Conservation (phyloP, 2,329 filamentous ascomycete genomes). For the Furcasterigmium furcatum region DNA sequence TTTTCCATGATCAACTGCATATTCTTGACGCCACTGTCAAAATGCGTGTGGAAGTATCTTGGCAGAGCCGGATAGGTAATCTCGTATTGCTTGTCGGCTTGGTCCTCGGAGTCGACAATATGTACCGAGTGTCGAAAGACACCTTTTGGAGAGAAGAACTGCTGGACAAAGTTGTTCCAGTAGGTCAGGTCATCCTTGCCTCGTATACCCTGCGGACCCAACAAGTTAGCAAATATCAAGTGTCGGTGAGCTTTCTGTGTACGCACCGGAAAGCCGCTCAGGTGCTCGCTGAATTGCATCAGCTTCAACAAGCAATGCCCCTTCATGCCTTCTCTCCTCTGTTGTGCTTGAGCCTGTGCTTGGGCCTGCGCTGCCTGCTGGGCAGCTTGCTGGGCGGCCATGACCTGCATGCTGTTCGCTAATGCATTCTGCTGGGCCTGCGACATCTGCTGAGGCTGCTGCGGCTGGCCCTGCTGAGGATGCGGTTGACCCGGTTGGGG, state of each 20-base stretch:
- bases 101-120: slow-evolving; percentile 50
- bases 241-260: neutral
- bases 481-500: slow-evolving; percentile 33
- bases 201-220: slow-evolving; percentile 43
- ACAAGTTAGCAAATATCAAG: neutral
- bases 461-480: slow-evolving; percentile 25
- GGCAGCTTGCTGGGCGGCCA: slow-evolving; percentile 5
- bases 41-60: slow-evolving; percentile 87
- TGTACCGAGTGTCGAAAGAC: slow-evolving; percentile 73
- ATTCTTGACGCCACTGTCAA: slow-evolving; percentile 78
- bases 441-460: slow-evolving; percentile 19
- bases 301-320: slow-evolving; percentile 57
- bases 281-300: slow-evolving; percentile 59
- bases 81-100: slow-evolving; percentile 76
- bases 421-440: slow-evolving; percentile 18
- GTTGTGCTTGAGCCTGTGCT: slow-evolving; percentile 32
- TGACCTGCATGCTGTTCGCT: slow-evolving; percentile 26
- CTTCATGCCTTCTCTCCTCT: slow-evolving; percentile 49
- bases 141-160: slow-evolving; percentile 77
- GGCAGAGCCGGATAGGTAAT: slow-evolving; percentile 78
- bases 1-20: slow-evolving; percentile 85
- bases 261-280: slow-evolving; percentile 55
- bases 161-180: slow-evolving; percentile 77
- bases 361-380: neutral
- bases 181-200: slow-evolving; percentile 67